Conservation (phyloP, 495 filamentous ascomycete genomes). For the Amphirosellinia nigrospora region DNA sequence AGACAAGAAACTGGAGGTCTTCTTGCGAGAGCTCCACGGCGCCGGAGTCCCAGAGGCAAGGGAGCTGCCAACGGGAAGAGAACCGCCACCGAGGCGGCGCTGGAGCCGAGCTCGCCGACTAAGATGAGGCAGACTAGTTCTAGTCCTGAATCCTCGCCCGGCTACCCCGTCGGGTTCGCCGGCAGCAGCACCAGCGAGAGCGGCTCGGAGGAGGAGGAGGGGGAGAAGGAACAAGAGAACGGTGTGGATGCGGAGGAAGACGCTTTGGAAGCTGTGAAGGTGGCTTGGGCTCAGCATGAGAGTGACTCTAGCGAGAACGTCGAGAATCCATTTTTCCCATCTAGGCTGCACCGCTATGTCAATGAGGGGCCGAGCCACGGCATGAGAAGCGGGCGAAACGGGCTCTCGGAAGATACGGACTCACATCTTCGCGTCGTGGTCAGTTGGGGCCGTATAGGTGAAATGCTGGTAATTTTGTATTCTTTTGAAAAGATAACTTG, state of each 20-base stretch:
- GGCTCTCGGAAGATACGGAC: neutral
- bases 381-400: constrained; percentile 11
- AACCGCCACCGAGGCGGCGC: neutral
- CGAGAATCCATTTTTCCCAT: neutral
- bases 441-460: constrained; percentile 3
- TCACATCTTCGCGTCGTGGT: neutral
- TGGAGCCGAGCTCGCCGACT: too few relatives aligned
- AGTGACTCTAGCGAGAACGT: neutral
- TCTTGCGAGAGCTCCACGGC: neutral
- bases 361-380: neutral
- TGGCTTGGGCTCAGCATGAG: neutral
- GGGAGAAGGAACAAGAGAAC: too few relatives aligned
- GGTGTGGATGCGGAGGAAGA: neutral
- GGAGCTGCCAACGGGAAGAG: neutral
- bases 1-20: neutral
- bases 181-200: neutral
- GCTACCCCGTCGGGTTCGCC: too few relatives aligned
- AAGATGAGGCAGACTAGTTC: neutral
- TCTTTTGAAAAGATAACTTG: neutral
- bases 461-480: neutral
- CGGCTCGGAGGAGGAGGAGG: constrained; percentile 10
- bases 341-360: neutral
- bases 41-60: too few relatives aligned
- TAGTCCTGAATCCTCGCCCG: too few relatives aligned
- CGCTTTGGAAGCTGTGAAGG: neutral